Percentiles rank a stretch among this genome's conserved stretches.
phyloP scores from a whole-genome alignment of 495 filamentous ascomycete genomes.

The Penicillium simplicissimum region DNA sequence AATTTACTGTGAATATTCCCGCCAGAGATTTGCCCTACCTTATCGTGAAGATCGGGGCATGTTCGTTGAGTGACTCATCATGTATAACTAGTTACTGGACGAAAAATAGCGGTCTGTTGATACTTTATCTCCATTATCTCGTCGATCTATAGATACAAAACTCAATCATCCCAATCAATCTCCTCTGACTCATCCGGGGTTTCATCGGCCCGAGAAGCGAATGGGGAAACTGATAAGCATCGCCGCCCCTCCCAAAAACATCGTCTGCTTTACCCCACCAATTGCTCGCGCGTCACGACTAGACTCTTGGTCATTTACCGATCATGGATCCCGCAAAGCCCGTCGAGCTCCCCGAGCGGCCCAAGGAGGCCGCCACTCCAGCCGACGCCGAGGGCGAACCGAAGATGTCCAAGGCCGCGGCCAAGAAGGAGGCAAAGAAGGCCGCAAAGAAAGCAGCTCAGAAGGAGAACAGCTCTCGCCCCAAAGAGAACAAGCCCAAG shows the following conservation, averaged over 20 bases:
- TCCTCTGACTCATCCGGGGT: slow-evolving; percentile 33
- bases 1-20: slow-evolving; percentile 11
- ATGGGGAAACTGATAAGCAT: slow-evolving; percentile 35
- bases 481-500: slow-evolving; percentile 36
- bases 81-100: no score
- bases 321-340: slow-evolving; percentile 35
- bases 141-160: neutral
- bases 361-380: slow-evolving; percentile 22
- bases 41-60: no score
- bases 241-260: slow-evolving; percentile 30
- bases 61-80: neutral
- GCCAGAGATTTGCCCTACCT: neutral
- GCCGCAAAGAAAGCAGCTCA: slow-evolving; percentile 59
- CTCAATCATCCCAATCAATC: neutral
- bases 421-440: slow-evolving; percentile 60
- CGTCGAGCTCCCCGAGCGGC: slow-evolving; percentile 33
- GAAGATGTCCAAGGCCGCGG: slow-evolving; percentile 27
- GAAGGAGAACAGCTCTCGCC: slow-evolving; percentile 29
- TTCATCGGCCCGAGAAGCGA: slow-evolving; percentile 37
- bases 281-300: slow-evolving; percentile 17
- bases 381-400: slow-evolving; percentile 16
- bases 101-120: neutral
- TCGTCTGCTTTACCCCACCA: slow-evolving; percentile 20
- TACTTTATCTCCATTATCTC: neutral
- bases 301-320: slow-evolving; percentile 2